Evolutionary conservation across 2,329 filamentous ascomycete species (phyloP), one percentile per base, ranked within the genome.

Genomic region (Fusarium sp.): DNA sequence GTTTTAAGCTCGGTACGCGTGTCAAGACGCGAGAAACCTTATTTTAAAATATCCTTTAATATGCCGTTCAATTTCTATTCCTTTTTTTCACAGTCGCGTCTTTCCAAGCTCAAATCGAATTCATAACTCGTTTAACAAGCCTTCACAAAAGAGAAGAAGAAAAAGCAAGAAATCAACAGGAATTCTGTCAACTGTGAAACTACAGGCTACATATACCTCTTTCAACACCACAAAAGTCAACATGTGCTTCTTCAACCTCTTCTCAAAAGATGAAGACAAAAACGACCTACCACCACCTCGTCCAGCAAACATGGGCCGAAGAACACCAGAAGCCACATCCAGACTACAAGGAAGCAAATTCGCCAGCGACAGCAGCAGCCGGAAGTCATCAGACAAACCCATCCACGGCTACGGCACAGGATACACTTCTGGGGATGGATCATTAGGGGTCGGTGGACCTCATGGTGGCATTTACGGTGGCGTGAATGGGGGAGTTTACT

Each of bases 191-290:
- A 11, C 12, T 11, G 10, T 1, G 10, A 28, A 28, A 1, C 26
- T 28, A 28, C 10, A 12, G 10, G 10, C 26, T 12, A 28, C 26
- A 14, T 7, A 15, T 4, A 20, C 19, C 34, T 9, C 4, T 1
- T 34, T 10, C 4, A 3, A 3, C 11, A 30, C 20, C 10, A 17
- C 26, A 26, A 1, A 1, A 4, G 12, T 7, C 2, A 21, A 19
- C 26, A 68, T 68, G 65, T 68, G 65, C 23, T 19, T 68, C 10
- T 67, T 60, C 46, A 68, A 54, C 17, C 34, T 68, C 23, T 68
- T 68, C 39, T 68, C 65, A 30, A 61, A 56, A 61, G 19, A 50
- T 15, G 47, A 65, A 15, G 34, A 61, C 32, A 36, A 45, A 48
- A 24, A 63, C 34, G 15, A 65, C 1, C 34, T 47, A 24, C 65